Evolutionary conservation across 2,329 filamentous ascomycete genomes (phyloP).

Genomic region (Colletotrichum cuscutae): DNA sequence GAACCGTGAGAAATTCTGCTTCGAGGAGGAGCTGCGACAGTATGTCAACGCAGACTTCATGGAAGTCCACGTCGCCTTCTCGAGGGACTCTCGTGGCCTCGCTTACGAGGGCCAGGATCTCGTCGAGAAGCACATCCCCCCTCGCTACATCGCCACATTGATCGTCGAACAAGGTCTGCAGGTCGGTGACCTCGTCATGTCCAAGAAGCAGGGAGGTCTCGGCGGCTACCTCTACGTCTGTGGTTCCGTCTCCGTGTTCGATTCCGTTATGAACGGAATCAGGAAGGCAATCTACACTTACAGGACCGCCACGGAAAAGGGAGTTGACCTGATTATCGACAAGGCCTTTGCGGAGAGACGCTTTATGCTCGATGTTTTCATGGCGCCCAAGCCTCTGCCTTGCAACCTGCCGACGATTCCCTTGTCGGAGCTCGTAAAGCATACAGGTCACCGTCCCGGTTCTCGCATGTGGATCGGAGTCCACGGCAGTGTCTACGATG

Average conservation of each 20-base stretch:
- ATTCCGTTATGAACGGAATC: conserved; percentile 66
- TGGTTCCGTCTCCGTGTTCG: conserved; percentile 50
- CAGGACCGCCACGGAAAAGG: conserved; percentile 61
- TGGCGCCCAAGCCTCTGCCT: conserved; percentile 63
- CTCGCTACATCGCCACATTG: conserved; percentile 62
- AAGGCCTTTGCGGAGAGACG: conserved; percentile 65
- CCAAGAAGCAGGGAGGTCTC: conserved; percentile 63
- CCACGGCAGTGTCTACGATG: conserved; percentile 63
- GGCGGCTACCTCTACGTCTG: conserved; percentile 40
- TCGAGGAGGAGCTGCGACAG: conserved; percentile 58
- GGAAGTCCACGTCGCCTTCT: conserved; percentile 64
- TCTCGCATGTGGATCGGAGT: conserved; percentile 63
- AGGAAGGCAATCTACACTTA: conserved; percentile 65
- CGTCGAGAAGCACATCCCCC: conserved; percentile 58
- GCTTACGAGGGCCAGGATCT: conserved; percentile 57
- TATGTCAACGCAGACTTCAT: conserved; percentile 58
- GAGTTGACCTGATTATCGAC: conserved; percentile 60
- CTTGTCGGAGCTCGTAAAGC: conserved; percentile 57
- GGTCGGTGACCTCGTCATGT: conserved; percentile 66
- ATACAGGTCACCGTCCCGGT: conserved; percentile 60
- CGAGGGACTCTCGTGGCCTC: conserved; percentile 58
- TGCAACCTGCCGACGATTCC: conserved; percentile 62
- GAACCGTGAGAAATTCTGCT: conserved; percentile 62
- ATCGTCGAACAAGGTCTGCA: conserved; percentile 62
- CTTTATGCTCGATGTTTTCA: conserved; percentile 68